These are phyloP conservation scores for Tricholoma sp. DNA, from an alignment of 768 basidiomycete genomes.

Conservation along the genomic window DNA sequence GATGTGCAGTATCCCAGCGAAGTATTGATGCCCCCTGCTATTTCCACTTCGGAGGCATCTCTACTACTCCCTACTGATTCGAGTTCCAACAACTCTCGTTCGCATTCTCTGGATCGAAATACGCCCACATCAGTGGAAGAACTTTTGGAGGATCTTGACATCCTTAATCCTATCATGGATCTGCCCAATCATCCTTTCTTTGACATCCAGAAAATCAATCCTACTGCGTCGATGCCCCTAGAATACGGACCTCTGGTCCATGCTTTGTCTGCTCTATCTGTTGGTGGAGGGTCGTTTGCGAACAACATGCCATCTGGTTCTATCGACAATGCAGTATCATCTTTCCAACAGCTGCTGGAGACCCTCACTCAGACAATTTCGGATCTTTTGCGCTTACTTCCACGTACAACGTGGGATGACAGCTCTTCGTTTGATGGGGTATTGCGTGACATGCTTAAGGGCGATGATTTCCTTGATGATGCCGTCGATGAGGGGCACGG, in stretches of 20 bases:
- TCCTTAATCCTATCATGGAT: conserved; percentile 57
- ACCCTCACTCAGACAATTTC: conserved; percentile 89
- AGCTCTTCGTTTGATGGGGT: conserved; percentile 87
- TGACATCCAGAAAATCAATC: conserved; percentile 62
- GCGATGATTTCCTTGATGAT: conserved; percentile 82
- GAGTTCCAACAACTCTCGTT: conserved; percentile 52
- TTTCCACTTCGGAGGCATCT: conserved; percentile 44
- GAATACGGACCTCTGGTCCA: conserved; percentile 85
- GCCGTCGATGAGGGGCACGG: conserved; percentile 56
- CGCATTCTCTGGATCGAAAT: conserved; percentile 53
- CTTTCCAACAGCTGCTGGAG: conserved; percentile 85
- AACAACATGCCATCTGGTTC: conserved; percentile 81
- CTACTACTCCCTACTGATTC: conserved; percentile 38
- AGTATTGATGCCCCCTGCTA: conserved; percentile 36
- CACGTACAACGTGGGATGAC: conserved; percentile 87
- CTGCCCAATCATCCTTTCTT: conserved; percentile 72
- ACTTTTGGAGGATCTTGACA: conserved; percentile 63
- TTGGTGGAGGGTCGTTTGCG: conserved; percentile 80
- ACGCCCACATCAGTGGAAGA: conserved; percentile 54
- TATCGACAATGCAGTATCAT: conserved; percentile 87
- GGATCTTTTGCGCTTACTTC: conserved; percentile 77
- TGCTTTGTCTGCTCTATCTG: conserved; percentile 80
- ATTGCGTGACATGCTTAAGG: conserved; percentile 82
- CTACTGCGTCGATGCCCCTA: conserved; percentile 74
- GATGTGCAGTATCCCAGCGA: conserved; percentile 41